Base-by-base conservation (phyloP, 176 grass and related monocot species). In the Oryza officinalis region DNA sequence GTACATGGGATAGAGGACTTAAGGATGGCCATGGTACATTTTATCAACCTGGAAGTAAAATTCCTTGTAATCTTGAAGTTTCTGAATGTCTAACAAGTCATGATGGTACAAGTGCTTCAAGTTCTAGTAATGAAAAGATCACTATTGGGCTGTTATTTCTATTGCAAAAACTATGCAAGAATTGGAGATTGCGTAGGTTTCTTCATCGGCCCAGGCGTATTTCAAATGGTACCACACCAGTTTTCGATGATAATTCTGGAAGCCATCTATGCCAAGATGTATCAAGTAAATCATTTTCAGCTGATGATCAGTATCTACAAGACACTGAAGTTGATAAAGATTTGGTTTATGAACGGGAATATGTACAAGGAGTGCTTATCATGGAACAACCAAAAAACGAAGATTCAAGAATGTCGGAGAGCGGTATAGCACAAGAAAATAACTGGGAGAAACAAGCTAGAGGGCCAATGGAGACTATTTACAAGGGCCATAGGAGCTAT, bases 401-500 rank as follows among this genome's bases (percentile, higher is more conserved):
- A 80, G 87, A 95, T 77, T 76, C 88, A 26, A 73, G 80, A 71
- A 90, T 85, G 80, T 69, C 74, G 28, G 82, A 89, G 61, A 83
- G 54, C 5, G 84, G 63, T 66, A 89, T 89, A 83, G 80, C 75
- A 69, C 81, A 92, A 59, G 81, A 90, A 67, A 81, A 79, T 73
- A 87, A 43, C 37, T 90, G 87, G 81, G 79, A 61, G 74, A 94
- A 80, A 86, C 92, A 83, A 81, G 22, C 74, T 49, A 91, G 79
- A 63, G 87, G 93, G 3, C 93, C 91, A 65, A 86, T 94, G 77
- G 93, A 98, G 85, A 95, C 78, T 85, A 98, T 98, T 92, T 95
- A 90, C 80, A 96, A 71, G 83, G 96, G 93, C n/a, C 96, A 98
- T 49, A 94, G 92, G 74, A 98, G 93, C 85, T 98, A 98, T 83